These are phyloP conservation scores for Tetrahymena borealis DNA, from an alignment of 73 alveolate genomes.

Conservation along the genomic window DNA sequence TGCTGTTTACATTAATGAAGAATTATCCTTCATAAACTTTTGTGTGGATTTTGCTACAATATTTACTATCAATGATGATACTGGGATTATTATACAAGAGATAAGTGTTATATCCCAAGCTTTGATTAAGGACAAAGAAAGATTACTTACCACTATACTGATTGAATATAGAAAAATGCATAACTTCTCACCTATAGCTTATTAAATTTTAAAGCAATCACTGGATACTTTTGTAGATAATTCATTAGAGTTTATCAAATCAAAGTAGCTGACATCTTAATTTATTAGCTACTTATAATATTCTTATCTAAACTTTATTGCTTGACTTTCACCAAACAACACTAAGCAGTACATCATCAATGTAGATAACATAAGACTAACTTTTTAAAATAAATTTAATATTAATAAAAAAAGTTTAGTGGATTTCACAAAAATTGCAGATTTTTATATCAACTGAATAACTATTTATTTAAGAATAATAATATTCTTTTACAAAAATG, in stretches of 20 bases:
- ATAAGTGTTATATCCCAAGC: neutral
- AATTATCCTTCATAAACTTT: neutral
- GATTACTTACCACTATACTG: neutral
- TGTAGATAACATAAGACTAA: too few relatives aligned
- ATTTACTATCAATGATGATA: neutral
- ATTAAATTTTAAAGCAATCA: neutral
- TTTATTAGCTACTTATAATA: neutral
- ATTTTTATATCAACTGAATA: too few relatives aligned
- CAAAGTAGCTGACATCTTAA: neutral
- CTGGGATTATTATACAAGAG: neutral
- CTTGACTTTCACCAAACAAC: neutral
- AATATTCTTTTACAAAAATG: too few relatives aligned
- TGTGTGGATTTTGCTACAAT: neutral
- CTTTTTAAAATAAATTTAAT: too few relatives aligned
- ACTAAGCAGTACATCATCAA: too few relatives aligned
- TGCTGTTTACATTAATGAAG: constrained; percentile 1
- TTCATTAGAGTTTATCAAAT: neutral
- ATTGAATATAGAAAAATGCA: neutral
- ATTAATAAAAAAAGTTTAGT: neutral
- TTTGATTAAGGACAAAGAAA: neutral
- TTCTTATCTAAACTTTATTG: neutral
- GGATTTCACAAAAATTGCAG: neutral
- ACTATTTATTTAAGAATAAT: too few relatives aligned
- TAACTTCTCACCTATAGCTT: neutral
- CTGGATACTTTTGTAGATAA: neutral